Base-by-base conservation (phyloP, 306 rosid species). In the Lathyrus tuberosus region DNA sequence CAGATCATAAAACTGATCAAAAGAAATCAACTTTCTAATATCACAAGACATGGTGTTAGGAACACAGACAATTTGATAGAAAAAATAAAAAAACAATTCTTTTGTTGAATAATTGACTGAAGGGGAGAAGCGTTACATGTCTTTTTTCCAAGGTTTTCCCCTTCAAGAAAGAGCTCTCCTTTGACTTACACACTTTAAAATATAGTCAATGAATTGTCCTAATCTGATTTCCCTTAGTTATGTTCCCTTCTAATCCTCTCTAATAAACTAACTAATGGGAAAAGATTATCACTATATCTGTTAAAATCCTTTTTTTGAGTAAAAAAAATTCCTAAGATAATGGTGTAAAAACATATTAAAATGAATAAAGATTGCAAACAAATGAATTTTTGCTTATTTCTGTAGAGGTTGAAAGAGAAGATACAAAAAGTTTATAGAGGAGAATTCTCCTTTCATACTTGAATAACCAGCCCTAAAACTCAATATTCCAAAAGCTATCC, bases 1-100 rank as follows among this genome's bases (percentile, higher is more conserved):
- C 68, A 69, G 37, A 35, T 60, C 40, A 51, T 30, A 69, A 52
- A 57, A 18, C 14, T 38, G 41, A 76, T 52, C 40, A 61, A 69
- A 14, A 72, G 12, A 73, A 56, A 10, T 38, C 65, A 72, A 40
- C 28, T 69, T 57, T 58, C 37, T 18, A 33, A 68, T 44, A 43
- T 62, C 37, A 68, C 16, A 43, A 2, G 30, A 68, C 62, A 42
- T 49, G 56, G 12, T 16, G 73, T 53, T 12, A 58, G 64, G 43
- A 58, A 31, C 11, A 20, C 12, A 9, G 46, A 60, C n/a, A 60
- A 33, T 15, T 35, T 15, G 43, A 60, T 18, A 18, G 48, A 37
- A 40, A 40, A 18, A 17, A 18, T 18, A 22, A 38, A 62, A 17
- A 3, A 38, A 10, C 3, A 31, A 41, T 24, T 42, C 10, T 16